Evolutionary conservation across 2,329 filamentous ascomycete species (phyloP), one percentile per base, ranked within the genome.

Genomic region (Neospermospora avenae): DNA sequence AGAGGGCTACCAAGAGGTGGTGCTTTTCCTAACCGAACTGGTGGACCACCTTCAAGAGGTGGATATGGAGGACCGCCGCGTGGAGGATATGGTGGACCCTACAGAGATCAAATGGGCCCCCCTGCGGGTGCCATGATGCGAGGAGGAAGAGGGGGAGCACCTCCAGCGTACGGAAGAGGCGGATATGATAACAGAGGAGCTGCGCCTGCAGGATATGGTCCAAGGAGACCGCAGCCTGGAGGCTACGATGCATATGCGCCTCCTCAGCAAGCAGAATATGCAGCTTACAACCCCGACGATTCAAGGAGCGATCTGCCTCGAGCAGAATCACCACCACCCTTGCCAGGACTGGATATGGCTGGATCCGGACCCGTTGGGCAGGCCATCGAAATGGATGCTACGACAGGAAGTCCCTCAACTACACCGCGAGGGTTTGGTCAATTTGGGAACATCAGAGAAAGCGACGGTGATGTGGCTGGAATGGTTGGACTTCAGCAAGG

Each of bases 371-470:
- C 73, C 35, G 73, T 86, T 13, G 86, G 86, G 10, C 87, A 88
- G 69, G 85, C 88, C 2, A 83, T 92, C 56, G 91, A 95, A 73
- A 93, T 96, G 90, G 88, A 93, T 72, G 86, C 87, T 35, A 78
- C 80, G n/a, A 78, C 79, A n/a, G 80, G 81, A 41, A 81, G 78
- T 57, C 80, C 81, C 74, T 57, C 75, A 74, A 28, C 64, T 42
- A 63, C 76, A 2, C 77, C 76, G 14, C 68, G 68, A 41, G 76
- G 74, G 14, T 80, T 76, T 63, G 79, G 76, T 4, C 77, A 79
- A 58, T 80, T 78, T 58, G 76, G 73, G 31, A 71, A 76, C 54
- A 72, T 84, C 18, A 77, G 81, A 52, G 87, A 90, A 56, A 89
- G 83, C 66, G 88, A 92, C 69, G 81, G 81, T 1, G 88, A 91